Base-by-base conservation (phyloP, 192 early-diverging fungal genomes). In the Obelidium mucronatum region DNA sequence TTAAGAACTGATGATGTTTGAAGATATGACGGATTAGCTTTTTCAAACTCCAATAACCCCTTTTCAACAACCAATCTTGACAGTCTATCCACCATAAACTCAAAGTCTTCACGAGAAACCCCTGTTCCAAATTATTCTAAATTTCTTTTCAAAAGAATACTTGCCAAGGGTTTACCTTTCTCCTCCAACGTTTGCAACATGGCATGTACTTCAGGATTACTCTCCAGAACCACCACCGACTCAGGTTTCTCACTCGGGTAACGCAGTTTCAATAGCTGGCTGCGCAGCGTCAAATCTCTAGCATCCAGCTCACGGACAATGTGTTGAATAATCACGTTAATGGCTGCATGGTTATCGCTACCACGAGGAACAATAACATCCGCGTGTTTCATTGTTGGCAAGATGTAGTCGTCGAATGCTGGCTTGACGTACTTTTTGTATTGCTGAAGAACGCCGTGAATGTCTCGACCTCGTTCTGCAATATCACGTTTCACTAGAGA, bases 371-470 rank as follows among this genome's bases (percentile, higher is more conserved):
- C 92, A 70, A 98, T 96, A 36, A 83, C 74, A 80, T 98, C 97
- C 30, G 97, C 95, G 74, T 93, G 92, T 80, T 92, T 94, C 86
- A 95, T 94, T 15, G 96, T 98, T 15, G 96, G 95, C 39, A 91
- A 88, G 64, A 98, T 94, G 73, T 92, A 92, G 40, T 93, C 92
- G 76, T 98, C 97, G 82, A 90, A 97, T 1, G 95, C 89, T 0
- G 96, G 94, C 79, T 98, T 98, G 66, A 98, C 97, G 75, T 96
- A 98, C 73, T 90, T 87, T 59, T 87, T 82, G 83, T 98, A 98
- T 86, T 97, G 95, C 80, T 91, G 83, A 52, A 98, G 81, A 1
- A 97, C 90, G 59, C 97, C 95, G 34, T 91, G 72, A 28, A 94
- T 83, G 72, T 96, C 95, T 73, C 96, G 92, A 26, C 91, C 95